Evolutionary conservation across 1,284 basidiomycete genomes (phyloP), one percentile per base, ranked within the genome.

Genomic region (Boletellus dicymbophilus): DNA sequence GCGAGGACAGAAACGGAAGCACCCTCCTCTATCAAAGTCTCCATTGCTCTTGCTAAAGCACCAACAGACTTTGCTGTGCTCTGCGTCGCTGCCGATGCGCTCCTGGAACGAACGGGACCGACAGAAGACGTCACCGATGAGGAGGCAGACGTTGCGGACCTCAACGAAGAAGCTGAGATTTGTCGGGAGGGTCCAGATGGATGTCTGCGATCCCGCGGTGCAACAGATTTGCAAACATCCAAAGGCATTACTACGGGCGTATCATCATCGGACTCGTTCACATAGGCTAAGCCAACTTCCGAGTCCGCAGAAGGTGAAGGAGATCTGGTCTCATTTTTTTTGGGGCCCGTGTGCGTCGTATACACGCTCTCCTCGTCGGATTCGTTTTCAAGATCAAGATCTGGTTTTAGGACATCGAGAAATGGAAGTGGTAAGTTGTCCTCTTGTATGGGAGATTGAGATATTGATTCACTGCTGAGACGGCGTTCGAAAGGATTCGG

Each of bases 211-310:
- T 46, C 53, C 26, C 46, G 22, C 18, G 49, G 53, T 18, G 42
- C 22, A 33, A 57, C 69, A 52, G 62, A 75, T 62, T 61, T 78
- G 68, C 46, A 62, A 46, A 65, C 18, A 39, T 61, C 52, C 16
- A 68, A 50, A 28, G 65, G 65, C 45, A 60, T 49, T 5, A 69
- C 66, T 38, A 70, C 68, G 3, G 64, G 67, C 10, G 56, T 67
- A 40, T 73, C 71, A 15, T 73, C 71, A 46, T 80, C 79, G 36
- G 74, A 63, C 46, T 76, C 75, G 44, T 77, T 70, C 0, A 76
- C 76, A 59, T 83, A 83, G 2, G 81, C 80, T 22, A 83, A 64
- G 7, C 78, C 76, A 10, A 52, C 51, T 10, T 66, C 68, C 39
- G 68, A 67, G 39, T 73, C 73, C 39, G 74, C 72, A 2, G 75